Evolutionary conservation across 2,329 filamentous ascomycete species (phyloP).

Genomic region (Cercospora sp.): DNA sequence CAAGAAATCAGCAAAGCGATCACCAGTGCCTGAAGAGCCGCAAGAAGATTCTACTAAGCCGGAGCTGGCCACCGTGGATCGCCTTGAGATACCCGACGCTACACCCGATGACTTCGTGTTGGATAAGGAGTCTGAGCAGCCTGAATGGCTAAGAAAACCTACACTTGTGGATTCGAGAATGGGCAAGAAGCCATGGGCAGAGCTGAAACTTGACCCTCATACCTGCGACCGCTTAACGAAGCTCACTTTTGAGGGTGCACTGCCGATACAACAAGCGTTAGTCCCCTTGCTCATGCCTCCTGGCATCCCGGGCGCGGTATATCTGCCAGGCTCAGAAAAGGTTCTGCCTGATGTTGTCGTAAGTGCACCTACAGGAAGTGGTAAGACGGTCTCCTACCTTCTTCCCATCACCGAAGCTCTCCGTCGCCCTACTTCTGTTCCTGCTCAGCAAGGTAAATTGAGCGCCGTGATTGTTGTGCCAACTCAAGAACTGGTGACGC

Average conservation of each 20-base stretch:
- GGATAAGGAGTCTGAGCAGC: slow-evolving; percentile 67
- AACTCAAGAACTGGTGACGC: slow-evolving; percentile 71
- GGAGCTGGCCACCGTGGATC: slow-evolving; percentile 49
- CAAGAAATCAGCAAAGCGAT: slow-evolving; percentile 39
- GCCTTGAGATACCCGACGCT: slow-evolving; percentile 55
- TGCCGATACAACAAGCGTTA: slow-evolving; percentile 77
- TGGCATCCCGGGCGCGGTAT: slow-evolving; percentile 44
- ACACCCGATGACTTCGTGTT: slow-evolving; percentile 57
- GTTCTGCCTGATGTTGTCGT: slow-evolving; percentile 73
- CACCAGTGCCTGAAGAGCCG: slow-evolving; percentile 23
- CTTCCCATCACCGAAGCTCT: slow-evolving; percentile 80
- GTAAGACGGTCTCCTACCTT: slow-evolving; percentile 90
- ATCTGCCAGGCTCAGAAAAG: slow-evolving; percentile 31
- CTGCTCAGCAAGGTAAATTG: slow-evolving; percentile 60
- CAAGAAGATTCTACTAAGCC: slow-evolving; percentile 16
- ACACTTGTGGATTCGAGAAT: slow-evolving; percentile 27
- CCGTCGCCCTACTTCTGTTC: slow-evolving; percentile 52
- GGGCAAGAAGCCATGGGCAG: slow-evolving; percentile 3
- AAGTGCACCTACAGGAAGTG: slow-evolving; percentile 90
- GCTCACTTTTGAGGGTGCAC: slow-evolving; percentile 69
- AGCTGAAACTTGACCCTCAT: slow-evolving; percentile 1
- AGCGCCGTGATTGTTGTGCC: slow-evolving; percentile 84
- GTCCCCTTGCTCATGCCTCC: slow-evolving; percentile 73
- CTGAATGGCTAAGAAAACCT: slow-evolving; percentile 76
- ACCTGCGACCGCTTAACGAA: slow-evolving; percentile 57